These are phyloP conservation scores for Alternaria sp. DNA, from an alignment of 2,329 filamentous ascomycete species.

Conservation along the genomic window DNA sequence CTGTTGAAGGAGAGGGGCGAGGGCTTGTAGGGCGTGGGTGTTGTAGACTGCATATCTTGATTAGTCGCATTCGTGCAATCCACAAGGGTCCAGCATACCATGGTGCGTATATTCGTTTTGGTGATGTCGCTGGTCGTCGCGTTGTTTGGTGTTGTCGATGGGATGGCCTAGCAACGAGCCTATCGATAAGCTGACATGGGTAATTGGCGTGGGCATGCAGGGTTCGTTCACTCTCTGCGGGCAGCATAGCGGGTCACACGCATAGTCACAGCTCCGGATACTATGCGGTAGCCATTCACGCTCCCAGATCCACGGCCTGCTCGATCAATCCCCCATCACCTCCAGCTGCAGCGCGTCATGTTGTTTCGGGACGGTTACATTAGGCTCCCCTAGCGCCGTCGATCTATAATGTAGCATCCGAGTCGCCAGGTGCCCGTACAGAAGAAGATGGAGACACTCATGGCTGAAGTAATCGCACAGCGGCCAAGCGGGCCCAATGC, in stretches of 20 bases:
- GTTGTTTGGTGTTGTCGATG: conserved; percentile 8
- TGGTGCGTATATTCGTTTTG: neutral
- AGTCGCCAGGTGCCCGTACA: conserved; percentile 8
- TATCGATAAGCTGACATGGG: conserved; percentile 5
- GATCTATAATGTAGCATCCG: conserved; percentile 24
- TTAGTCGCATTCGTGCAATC: neutral
- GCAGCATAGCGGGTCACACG: neutral
- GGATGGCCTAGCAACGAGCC: conserved; percentile 4
- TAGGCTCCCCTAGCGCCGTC: conserved; percentile 25
- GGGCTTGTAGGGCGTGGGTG: conserved; percentile 48
- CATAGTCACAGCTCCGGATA: neutral
- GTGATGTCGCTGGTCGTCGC: neutral
- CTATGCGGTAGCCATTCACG: neutral
- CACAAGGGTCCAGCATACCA: conserved; percentile 2
- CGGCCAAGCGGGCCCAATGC: conserved; percentile 25
- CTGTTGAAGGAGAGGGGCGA: conserved; percentile 54
- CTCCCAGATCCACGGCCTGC: neutral
- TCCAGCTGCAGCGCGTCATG: conserved; percentile 6
- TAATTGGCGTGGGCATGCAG: neutral
- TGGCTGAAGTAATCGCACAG: conserved; percentile 41
- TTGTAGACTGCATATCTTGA: conserved; percentile 32
- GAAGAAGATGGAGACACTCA: conserved; percentile 33
- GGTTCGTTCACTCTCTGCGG: neutral
- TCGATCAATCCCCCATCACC: neutral
- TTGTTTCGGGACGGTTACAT: conserved; percentile 15